A percentile compares a stretch with the other conserved stretches of the same genome.
Conservation (phyloP, 768 basidiomycete genomes). For the Leccinum variicolor region DNA sequence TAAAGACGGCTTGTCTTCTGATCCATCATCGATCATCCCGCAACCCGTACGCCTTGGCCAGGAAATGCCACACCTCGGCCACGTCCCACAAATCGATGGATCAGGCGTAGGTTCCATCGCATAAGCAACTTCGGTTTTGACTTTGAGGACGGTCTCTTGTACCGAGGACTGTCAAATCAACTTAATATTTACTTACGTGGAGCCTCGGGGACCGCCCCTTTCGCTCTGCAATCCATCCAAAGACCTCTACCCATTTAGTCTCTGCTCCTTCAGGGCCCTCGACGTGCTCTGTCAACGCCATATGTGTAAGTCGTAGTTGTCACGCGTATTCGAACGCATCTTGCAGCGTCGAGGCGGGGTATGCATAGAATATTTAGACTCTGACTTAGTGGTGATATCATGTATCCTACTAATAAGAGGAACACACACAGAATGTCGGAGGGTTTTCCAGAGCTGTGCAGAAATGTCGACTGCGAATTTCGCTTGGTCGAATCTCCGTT, state of each 20-base stretch:
- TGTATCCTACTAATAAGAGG: too few species aligned
- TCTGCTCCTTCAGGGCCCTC: conserved; percentile 86
- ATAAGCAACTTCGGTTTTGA: conserved; percentile 3
- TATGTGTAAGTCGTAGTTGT: conserved; percentile 84
- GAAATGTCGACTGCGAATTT: too few species aligned
- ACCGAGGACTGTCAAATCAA: conserved; percentile 6
- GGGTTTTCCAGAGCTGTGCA: too few species aligned
- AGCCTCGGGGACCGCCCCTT: conserved; percentile 32
- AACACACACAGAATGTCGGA: too few species aligned
- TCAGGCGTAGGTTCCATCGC: conserved; percentile 2
- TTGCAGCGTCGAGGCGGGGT: conserved; percentile 46
- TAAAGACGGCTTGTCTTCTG: conserved; percentile 49
- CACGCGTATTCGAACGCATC: conserved; percentile 76
- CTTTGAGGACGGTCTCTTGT: conserved; percentile 10
- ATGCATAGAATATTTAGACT: too few species aligned
- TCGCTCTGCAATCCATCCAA: conserved; percentile 78
- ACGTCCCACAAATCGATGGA: conserved; percentile 60
- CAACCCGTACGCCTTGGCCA: conserved; percentile 76
- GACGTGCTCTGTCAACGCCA: conserved; percentile 76
- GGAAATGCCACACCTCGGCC: conserved; percentile 92
- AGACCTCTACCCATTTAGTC: conserved; percentile 77
- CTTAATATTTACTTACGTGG: conserved; percentile 18
- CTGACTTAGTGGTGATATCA: too few species aligned
- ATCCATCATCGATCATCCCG: conserved; percentile 70
- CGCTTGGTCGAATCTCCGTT: too few species aligned